Evolutionary conservation across 805 yeast species (phyloP).

Genomic region (Trichomonascus vanleenenianus): DNA sequence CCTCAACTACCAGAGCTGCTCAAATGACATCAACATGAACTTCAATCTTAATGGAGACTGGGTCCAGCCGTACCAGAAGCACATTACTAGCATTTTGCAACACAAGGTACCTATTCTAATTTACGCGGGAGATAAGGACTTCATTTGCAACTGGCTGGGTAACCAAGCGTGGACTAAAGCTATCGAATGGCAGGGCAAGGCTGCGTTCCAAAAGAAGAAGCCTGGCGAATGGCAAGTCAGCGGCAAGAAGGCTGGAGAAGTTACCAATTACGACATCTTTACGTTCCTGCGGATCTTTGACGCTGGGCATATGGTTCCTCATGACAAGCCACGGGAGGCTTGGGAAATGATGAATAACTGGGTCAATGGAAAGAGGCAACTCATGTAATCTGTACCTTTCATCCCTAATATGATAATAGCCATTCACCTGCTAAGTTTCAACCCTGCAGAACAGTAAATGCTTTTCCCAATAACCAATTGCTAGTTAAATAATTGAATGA

Average conservation of each 20-base stretch:
- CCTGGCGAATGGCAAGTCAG: slow-evolving; percentile 22
- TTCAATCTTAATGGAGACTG: slow-evolving; percentile 56
- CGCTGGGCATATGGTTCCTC: slow-evolving; percentile 93
- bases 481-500: not conserved
- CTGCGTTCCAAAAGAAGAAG: slow-evolving; percentile 36
- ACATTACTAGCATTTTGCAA: slow-evolving; percentile 53
- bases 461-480: too few species aligned
- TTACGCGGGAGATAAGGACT: slow-evolving; percentile 94
- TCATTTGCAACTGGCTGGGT: slow-evolving; percentile 89
- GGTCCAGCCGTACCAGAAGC: slow-evolving; percentile 54
- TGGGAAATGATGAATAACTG: slow-evolving; percentile 80
- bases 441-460: too few species aligned
- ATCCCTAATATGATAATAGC: too few species aligned
- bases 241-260: slow-evolving; percentile 29
- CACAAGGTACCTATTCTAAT: slow-evolving; percentile 69
- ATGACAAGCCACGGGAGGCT: slow-evolving; percentile 75
- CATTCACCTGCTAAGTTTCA: too few species aligned
- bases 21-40: slow-evolving; percentile 62
- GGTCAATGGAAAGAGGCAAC: slow-evolving; percentile 53
- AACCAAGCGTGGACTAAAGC: slow-evolving; percentile 73
- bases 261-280: slow-evolving; percentile 59
- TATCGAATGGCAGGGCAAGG: slow-evolving; percentile 56
- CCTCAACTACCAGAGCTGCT: slow-evolving; percentile 59
- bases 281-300: slow-evolving; percentile 69
- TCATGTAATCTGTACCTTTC: too few species aligned